These are phyloP conservation scores for Tuber magnatum DNA, from an alignment of 495 filamentous ascomycete species.

Conservation along the genomic window DNA sequence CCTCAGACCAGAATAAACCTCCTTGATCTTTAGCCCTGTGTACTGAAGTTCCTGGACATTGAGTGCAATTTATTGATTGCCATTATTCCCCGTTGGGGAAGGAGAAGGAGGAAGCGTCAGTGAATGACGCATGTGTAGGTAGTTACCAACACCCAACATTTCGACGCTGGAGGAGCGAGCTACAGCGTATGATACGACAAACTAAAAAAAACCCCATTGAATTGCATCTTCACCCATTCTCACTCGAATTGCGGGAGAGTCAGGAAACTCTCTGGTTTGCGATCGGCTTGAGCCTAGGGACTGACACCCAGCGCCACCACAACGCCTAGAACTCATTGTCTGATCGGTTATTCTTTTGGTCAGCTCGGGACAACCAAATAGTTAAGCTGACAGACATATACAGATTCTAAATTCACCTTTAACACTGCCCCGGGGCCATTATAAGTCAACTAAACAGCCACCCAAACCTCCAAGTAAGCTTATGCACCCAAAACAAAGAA, in stretches of 20 bases:
- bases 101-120: background rate
- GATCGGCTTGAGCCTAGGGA: background rate
- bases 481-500: no score
- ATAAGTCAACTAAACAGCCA: background rate
- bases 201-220: no score
- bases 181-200: background rate
- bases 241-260: background rate
- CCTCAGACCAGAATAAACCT: no score
- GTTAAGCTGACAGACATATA: no score
- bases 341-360: constrained; percentile 1
- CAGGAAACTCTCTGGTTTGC: background rate
- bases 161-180: background rate
- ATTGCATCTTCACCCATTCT: background rate
- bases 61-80: constrained; percentile 9
- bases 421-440: background rate
- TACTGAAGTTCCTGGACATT: background rate
- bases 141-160: constrained; percentile 9
- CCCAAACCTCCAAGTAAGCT: no score
- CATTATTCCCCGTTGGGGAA: background rate
- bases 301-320: no score
- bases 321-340: no score
- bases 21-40: no score
- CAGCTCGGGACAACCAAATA: no score
- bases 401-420: background rate
- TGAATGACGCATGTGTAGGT: background rate